Conservation (phyloP, 78 protist species). For the Chrysochromulina tobinii region DNA sequence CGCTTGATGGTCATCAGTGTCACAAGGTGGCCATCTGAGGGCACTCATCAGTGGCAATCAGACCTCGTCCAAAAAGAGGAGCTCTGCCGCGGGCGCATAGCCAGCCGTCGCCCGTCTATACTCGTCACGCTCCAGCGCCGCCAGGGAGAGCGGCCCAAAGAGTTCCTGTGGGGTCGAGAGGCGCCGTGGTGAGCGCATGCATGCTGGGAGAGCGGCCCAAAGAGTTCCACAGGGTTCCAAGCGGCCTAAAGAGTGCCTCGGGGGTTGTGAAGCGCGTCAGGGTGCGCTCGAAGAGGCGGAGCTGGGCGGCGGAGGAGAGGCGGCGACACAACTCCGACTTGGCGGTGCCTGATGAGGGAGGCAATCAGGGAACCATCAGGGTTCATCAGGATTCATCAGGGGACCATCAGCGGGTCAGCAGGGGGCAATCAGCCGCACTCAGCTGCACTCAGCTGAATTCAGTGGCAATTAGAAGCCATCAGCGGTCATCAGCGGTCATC, state of each 20-base stretch:
- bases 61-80: slow-evolving; percentile 33
- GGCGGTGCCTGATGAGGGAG: not conserved
- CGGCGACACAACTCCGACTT: slow-evolving; percentile 30
- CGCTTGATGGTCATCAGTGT: too few relatives aligned
- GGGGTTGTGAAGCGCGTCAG: slow-evolving; percentile 31
- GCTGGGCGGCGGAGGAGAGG: not conserved
- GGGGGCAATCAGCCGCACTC: too few relatives aligned
- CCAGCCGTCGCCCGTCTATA: not conserved
- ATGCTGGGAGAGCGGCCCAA: too few relatives aligned
- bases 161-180: not conserved
- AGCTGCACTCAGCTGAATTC: too few relatives aligned
- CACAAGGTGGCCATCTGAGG: too few relatives aligned
- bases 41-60: too few relatives aligned
- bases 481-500: too few relatives aligned
- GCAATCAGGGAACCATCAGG: too few relatives aligned
- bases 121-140: slow-evolving; percentile 18
- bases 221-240: not conserved
- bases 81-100: not conserved
- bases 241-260: slow-evolving; percentile 14
- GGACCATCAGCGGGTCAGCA: too few relatives aligned
- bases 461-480: too few relatives aligned
- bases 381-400: too few relatives aligned
- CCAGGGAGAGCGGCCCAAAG: slow-evolving; percentile 42
- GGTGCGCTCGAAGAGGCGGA: not conserved
- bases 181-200: too few relatives aligned